Evolutionary conservation across 805 yeast species (phyloP).

Genomic region (Nakazawaea pomicola): DNA sequence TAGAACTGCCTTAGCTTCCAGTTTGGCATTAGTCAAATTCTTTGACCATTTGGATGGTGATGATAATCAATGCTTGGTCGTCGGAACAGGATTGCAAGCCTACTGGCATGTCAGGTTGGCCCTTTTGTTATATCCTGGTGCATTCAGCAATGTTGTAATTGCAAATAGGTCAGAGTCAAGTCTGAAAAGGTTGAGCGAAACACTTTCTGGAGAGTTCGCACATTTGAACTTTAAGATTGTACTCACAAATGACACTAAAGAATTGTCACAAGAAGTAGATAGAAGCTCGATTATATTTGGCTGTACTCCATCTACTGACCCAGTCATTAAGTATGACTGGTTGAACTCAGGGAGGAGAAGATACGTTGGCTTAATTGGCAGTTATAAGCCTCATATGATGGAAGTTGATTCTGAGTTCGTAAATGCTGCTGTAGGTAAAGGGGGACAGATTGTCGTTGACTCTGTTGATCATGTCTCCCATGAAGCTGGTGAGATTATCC

Average conservation of each 20-base stretch:
- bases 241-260: slow-evolving; percentile 16
- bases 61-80: slow-evolving; percentile 30
- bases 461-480: slow-evolving; percentile 48
- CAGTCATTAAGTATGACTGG: slow-evolving; percentile 32
- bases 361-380: slow-evolving; percentile 58
- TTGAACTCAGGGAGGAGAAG: slow-evolving; percentile 23
- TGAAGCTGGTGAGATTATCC: slow-evolving; percentile 65
- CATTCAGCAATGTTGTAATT: slow-evolving; percentile 36
- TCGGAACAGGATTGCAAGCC: slow-evolving; percentile 63
- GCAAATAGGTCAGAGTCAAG: slow-evolving; percentile 39
- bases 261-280: slow-evolving; percentile 24
- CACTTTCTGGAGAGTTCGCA: slow-evolving; percentile 25
- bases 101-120: slow-evolving; percentile 55
- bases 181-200: slow-evolving; percentile 27
- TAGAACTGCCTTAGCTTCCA: slow-evolving; percentile 58
- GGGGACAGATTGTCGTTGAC: slow-evolving; percentile 50
- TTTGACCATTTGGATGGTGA: slow-evolving; percentile 22
- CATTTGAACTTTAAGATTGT: slow-evolving; percentile 21
- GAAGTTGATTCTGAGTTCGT: slow-evolving; percentile 47
- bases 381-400: slow-evolving; percentile 63
- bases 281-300: slow-evolving; percentile 48
- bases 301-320: slow-evolving; percentile 52
- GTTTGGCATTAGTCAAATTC: slow-evolving; percentile 38
- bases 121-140: slow-evolving; percentile 31
- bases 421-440: slow-evolving; percentile 27